These are phyloP conservation scores for Chlamydomonas sphaeroides DNA, from an alignment of 139 green algal genomes.

Conservation along the genomic window DNA sequence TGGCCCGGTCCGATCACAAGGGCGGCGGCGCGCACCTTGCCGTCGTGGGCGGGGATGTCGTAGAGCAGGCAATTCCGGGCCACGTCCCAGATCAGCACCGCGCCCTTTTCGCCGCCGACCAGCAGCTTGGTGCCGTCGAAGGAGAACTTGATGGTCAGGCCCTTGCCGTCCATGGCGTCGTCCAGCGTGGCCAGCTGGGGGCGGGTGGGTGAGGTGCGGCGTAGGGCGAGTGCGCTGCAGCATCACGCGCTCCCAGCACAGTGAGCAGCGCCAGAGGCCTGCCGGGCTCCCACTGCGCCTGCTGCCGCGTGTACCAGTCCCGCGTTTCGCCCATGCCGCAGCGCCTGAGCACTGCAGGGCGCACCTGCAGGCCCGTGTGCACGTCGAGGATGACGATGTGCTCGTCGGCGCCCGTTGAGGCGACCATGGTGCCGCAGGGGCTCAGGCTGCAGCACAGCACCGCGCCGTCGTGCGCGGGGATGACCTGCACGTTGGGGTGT, in stretches of 20 bases:
- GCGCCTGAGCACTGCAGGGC: too few species aligned
- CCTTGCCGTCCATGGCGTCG: conserved; percentile 51
- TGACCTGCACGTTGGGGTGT: conserved; percentile 21
- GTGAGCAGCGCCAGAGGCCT: too few species aligned
- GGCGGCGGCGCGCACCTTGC: too few species aligned
- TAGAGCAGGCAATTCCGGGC: conserved; percentile 50
- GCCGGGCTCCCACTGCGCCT: too few species aligned
- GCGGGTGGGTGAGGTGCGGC: too few species aligned
- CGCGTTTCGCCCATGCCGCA: too few species aligned
- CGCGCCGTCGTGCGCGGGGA: conserved; percentile 45
- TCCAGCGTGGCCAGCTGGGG: conserved; percentile 29
- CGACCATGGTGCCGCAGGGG: conserved; percentile 48
- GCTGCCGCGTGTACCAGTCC: too few species aligned
- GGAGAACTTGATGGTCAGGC: conserved; percentile 54
- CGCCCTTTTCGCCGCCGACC: conserved; percentile 58
- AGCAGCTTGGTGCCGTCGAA: conserved; percentile 51
- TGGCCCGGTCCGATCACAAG: too few species aligned
- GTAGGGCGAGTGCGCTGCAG: too few species aligned
- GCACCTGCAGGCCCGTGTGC: conserved; percentile 11
- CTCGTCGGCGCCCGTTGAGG: conserved; percentile 40
- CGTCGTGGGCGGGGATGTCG: conserved; percentile 56
- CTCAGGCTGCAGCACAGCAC: conserved; percentile 52
- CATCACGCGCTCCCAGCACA: too few species aligned
- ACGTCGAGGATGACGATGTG: conserved; percentile 52
- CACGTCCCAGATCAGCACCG: conserved; percentile 55